Evolutionary conservation across 345 rosid species (phyloP).

Genomic region (Hibiscus mutabilis): DNA sequence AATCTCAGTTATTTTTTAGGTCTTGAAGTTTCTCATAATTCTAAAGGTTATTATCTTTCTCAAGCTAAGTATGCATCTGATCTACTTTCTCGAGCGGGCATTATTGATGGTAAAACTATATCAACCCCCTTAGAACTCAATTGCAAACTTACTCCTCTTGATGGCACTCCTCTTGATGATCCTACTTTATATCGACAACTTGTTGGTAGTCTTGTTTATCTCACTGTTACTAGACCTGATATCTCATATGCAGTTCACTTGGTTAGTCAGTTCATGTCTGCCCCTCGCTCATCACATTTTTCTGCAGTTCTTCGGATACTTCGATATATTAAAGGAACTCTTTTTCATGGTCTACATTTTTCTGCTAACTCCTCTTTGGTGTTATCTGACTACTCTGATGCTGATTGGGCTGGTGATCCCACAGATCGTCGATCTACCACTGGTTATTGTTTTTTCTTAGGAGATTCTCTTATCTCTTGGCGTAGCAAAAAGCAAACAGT

Average conservation of each 20-base stretch:
- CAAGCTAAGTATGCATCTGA: too few species aligned
- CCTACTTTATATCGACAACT: neutral
- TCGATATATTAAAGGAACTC: too few species aligned
- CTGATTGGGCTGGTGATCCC: neutral
- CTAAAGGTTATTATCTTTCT: too few species aligned
- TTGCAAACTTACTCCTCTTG: neutral
- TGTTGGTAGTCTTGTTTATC: neutral
- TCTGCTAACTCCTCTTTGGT: neutral
- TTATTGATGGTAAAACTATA: too few species aligned
- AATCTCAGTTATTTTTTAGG: too few species aligned
- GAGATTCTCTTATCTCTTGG: neutral
- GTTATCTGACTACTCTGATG: neutral
- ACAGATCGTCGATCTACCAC: neutral
- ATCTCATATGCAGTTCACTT: too few species aligned
- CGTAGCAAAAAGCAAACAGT: neutral
- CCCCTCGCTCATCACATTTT: too few species aligned
- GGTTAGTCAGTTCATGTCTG: neutral
- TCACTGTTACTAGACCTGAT: neutral
- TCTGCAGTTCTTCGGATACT: neutral
- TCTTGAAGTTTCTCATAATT: too few species aligned
- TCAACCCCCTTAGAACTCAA: too few species aligned
- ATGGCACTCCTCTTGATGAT: neutral
- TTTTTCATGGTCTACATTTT: neutral
- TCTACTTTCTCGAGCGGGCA: too few species aligned
- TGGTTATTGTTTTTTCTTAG: neutral